phyloP scores from a whole-genome alignment of 345 rosid genomes.

The Melaleuca quinquenervia region DNA sequence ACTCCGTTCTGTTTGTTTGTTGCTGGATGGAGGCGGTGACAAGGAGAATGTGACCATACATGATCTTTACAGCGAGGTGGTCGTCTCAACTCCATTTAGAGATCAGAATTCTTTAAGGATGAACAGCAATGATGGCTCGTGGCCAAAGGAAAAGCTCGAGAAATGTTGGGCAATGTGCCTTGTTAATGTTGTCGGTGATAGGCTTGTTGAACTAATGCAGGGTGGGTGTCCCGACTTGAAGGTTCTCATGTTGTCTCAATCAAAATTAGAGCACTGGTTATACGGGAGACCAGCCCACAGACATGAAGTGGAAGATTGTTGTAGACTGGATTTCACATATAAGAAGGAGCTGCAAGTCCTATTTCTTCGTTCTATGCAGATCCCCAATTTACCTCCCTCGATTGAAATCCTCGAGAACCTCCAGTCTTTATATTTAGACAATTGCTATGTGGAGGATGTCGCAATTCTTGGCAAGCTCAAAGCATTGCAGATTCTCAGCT shows the following conservation, averaged over 20 bases:
- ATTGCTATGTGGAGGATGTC: background rate
- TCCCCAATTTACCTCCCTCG: background rate
- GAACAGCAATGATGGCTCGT: too few relatives aligned
- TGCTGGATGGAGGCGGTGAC: too few relatives aligned
- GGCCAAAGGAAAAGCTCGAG: too few relatives aligned
- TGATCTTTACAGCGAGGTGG: too few relatives aligned
- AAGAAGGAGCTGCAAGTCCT: background rate
- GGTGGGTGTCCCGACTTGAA: background rate
- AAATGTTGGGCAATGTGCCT: background rate
- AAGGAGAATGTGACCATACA: too few relatives aligned
- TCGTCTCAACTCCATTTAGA: too few relatives aligned
- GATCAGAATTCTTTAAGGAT: too few relatives aligned
- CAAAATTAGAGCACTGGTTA: too few relatives aligned
- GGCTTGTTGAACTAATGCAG: background rate
- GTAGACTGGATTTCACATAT: background rate
- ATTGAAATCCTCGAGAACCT: background rate
- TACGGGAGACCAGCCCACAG: background rate
- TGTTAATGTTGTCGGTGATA: rapidly evolving
- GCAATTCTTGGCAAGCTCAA: background rate
- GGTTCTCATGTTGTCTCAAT: background rate
- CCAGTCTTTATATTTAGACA: background rate
- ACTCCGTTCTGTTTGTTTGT: too few relatives aligned
- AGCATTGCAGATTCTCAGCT: background rate
- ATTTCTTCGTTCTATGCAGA: background rate
- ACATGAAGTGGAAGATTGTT: background rate